These are phyloP conservation scores for Tillandsia leiboldiana DNA, from an alignment of 176 grass and related monocot species.

Conservation along the genomic window DNA sequence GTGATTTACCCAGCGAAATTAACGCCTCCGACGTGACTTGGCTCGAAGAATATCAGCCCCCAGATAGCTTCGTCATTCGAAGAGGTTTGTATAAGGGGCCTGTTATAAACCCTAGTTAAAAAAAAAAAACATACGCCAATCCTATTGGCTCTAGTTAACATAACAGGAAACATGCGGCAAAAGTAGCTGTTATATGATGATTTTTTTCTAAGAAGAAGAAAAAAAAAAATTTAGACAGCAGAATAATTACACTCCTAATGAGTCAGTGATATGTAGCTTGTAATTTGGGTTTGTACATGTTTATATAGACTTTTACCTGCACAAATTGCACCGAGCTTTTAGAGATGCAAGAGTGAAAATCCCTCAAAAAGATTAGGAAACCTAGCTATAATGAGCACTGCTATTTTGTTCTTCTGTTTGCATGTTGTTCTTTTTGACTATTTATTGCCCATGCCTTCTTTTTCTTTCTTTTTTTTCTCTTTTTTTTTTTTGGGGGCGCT, in stretches of 20 bases:
- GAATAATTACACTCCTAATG: conserved; percentile 6
- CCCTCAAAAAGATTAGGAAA: no score
- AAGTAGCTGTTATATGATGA: neutral
- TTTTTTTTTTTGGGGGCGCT: no score
- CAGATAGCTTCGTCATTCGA: conserved; percentile 76
- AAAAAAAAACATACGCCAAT: neutral
- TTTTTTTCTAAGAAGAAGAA: neutral
- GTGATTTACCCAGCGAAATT: conserved; percentile 42
- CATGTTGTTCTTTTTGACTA: no score
- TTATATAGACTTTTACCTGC: neutral
- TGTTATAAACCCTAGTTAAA: conserved; percentile 37
- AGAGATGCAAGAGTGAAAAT: conserved; percentile 5
- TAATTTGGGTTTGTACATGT: conserved; percentile 27
- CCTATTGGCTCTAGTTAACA: neutral
- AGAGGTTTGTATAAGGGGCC: conserved; percentile 89
- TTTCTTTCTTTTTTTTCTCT: no score
- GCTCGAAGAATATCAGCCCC: conserved; percentile 85
- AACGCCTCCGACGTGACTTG: conserved; percentile 59
- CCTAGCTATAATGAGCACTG: no score
- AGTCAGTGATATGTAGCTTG: conserved; percentile 12
- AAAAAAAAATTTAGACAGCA: neutral
- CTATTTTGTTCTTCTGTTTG: no score
- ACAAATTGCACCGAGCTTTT: neutral
- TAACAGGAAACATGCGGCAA: no score
- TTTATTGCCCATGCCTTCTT: no score